phyloP scores from a whole-genome alignment of 805 yeast species.

The Zygotorulaspora chibaensis region DNA sequence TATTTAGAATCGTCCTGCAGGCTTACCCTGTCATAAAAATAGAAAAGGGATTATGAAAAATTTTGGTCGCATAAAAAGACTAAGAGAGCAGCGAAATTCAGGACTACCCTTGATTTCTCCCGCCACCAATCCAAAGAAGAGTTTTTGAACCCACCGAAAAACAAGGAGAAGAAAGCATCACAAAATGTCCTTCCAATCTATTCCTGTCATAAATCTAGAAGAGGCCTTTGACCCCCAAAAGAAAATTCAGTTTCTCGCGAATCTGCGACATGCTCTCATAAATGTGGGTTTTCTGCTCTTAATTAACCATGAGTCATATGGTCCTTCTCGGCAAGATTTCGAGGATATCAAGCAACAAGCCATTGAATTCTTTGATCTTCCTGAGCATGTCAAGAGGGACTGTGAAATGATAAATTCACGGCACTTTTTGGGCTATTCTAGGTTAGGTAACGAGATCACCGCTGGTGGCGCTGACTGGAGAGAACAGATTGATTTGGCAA shows the following conservation, averaged over 20 bases:
- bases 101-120: too few species aligned
- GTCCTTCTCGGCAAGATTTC: slow-evolving; percentile 39
- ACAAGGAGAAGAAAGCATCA: neutral
- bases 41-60: too few species aligned
- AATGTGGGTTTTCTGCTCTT: slow-evolving; percentile 53
- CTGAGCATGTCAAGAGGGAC: slow-evolving; percentile 41
- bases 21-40: too few species aligned
- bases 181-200: slow-evolving; percentile 15
- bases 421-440: slow-evolving; percentile 56
- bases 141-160: too few species aligned
- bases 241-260: slow-evolving; percentile 39
- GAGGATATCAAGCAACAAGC: slow-evolving; percentile 39
- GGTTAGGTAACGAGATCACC: slow-evolving; percentile 55
- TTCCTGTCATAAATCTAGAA: slow-evolving; percentile 16
- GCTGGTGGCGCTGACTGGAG: slow-evolving; percentile 52
- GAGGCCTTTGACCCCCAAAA: slow-evolving; percentile 40
- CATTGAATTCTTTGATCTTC: slow-evolving; percentile 43
- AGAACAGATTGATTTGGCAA: slow-evolving; percentile 59
- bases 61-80: too few species aligned
- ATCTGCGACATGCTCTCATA: slow-evolving; percentile 43
- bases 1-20: too few species aligned
- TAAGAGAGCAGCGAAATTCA: too few species aligned
- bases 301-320: slow-evolving; percentile 38
- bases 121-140: too few species aligned
- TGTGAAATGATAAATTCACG: slow-evolving; percentile 54